Evolutionary conservation across 1,284 basidiomycete genomes (phyloP), one percentile per base, ranked within the genome.

Genomic region (Mycosarcoma mackinlayi): DNA sequence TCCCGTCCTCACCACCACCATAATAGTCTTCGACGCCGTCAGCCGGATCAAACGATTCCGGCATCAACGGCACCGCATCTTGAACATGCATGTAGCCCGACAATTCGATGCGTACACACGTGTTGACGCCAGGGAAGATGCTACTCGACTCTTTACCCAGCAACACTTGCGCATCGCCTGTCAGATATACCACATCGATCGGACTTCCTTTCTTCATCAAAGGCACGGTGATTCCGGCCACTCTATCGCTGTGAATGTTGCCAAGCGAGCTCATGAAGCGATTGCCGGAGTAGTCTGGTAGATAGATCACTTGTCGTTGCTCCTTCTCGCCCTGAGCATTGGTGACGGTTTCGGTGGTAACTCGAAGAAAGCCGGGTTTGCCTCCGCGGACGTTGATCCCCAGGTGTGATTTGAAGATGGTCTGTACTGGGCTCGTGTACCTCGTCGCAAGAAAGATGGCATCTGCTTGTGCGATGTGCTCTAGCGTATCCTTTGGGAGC

Each of bases 231-330:
- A 68, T 35, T 0, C 65, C 65, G 18, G 59, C 65, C 10, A 68
- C 65, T n/a, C 42, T 42, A 23, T 68, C 65, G 21, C 37, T 47
- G 35, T 68, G 46, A 16, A 68, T 55, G 38, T 68, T 68, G 41
- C 65, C 65, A 25, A 68, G 55, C 21, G 65, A 68, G 27, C 46
- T 50, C 65, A 68, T 68, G 47, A 62, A 68, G 11, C 65, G 59
- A 28, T 68, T 68, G 2, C 65, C 59, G 9, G 54, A 58, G 46
- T 62, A 68, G 46, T 68, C 65, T 14, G 65, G 65, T 0, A 68
- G 38, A 18, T 63, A 68, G 10, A 47, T 51, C n/a, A 68, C 65
- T 14, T 53, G 53, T 14, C 48, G 48, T 46, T 46, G 39, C 45
- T 51, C 42, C 24, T 37, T 45, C 25, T 44, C 40, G n/a, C 54